Percentiles rank a stretch among this genome's conserved stretches.
Conservation (phyloP, 768 basidiomycete genomes). For the Rhodotorula kratochvilovae region DNA sequence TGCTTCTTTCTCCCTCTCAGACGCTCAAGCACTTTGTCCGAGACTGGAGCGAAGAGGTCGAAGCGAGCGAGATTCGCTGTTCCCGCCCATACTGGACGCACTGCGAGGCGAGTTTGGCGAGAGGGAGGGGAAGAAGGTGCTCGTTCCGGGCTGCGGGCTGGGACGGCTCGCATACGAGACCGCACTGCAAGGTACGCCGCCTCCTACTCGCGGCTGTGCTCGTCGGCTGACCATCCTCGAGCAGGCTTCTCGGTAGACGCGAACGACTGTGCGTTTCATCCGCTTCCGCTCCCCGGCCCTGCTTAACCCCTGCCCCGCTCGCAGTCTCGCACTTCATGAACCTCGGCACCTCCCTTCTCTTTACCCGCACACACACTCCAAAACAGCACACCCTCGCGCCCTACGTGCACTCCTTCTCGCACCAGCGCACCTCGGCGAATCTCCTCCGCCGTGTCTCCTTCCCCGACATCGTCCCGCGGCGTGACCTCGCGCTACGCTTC, state of each 20-base stretch:
- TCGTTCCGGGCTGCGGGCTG: constrained; percentile 64
- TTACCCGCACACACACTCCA: constrained; percentile 51
- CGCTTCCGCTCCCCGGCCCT: no score
- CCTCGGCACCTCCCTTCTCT: constrained; percentile 58
- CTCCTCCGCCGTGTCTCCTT: constrained; percentile 58
- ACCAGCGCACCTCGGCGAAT: constrained; percentile 56
- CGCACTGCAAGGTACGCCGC: constrained; percentile 53
- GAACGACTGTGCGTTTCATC: not conserved
- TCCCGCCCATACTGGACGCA: constrained; percentile 57
- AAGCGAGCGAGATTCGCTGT: constrained; percentile 57
- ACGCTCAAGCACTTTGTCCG: constrained; percentile 65
- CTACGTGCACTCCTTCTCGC: constrained; percentile 66
- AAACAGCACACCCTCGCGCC: constrained; percentile 60
- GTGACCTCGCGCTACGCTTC: constrained; percentile 49
- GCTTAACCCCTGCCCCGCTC: not conserved
- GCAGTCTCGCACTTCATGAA: constrained; percentile 63
- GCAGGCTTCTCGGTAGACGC: constrained; percentile 16
- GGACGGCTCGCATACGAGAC: constrained; percentile 68
- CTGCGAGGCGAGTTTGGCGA: constrained; percentile 46
- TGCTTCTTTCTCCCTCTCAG: constrained; percentile 45
- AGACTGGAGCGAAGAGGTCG: constrained; percentile 65
- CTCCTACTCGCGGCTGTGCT: no score
- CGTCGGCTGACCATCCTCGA: no score
- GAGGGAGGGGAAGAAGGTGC: constrained; percentile 51
- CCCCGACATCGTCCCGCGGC: constrained; percentile 58